A percentile compares a stretch with the other conserved stretches of the same genome.
phyloP scores from a whole-genome alignment of 2,329 filamentous ascomycete species.

The Fusarium nygamai region DNA sequence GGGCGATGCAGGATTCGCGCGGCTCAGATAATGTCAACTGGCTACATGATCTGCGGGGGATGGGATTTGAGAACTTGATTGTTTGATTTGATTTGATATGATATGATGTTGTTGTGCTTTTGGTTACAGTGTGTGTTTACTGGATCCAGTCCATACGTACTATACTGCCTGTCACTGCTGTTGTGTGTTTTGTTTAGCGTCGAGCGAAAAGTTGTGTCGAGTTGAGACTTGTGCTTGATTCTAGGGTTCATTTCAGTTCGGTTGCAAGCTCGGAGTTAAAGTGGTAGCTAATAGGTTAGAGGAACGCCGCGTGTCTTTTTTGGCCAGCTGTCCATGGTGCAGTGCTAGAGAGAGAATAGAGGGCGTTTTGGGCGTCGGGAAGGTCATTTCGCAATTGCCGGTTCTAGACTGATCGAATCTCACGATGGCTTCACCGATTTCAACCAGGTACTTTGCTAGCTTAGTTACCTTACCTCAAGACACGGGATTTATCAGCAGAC shows the following conservation, averaged over 20 bases:
- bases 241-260: constrained; percentile 16
- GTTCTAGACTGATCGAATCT: constrained; percentile 32
- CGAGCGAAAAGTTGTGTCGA: constrained; percentile 23
- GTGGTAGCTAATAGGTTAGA: constrained; percentile 22
- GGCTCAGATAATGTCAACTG: constrained; percentile 47
- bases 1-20: constrained; percentile 54
- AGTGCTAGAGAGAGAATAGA: constrained; percentile 24
- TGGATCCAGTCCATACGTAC: constrained; percentile 22
- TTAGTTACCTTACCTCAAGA: background rate
- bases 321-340: constrained; percentile 22
- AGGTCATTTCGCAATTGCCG: constrained; percentile 14
- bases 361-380: constrained; percentile 11
- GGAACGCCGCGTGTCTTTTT: constrained; percentile 13
- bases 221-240: constrained; percentile 19
- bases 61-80: constrained; percentile 58
- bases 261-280: constrained; percentile 17
- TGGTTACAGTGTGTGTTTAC: background rate
- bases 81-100: constrained; percentile 46
- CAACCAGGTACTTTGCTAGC: background rate
- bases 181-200: constrained; percentile 22
- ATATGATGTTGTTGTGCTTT: background rate
- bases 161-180: background rate
- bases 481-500: constrained; percentile 23
- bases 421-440: constrained; percentile 34
- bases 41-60: constrained; percentile 55